Conservation (phyloP, 345 rosid genomes). For the Eucalyptus cloeziana region DNA sequence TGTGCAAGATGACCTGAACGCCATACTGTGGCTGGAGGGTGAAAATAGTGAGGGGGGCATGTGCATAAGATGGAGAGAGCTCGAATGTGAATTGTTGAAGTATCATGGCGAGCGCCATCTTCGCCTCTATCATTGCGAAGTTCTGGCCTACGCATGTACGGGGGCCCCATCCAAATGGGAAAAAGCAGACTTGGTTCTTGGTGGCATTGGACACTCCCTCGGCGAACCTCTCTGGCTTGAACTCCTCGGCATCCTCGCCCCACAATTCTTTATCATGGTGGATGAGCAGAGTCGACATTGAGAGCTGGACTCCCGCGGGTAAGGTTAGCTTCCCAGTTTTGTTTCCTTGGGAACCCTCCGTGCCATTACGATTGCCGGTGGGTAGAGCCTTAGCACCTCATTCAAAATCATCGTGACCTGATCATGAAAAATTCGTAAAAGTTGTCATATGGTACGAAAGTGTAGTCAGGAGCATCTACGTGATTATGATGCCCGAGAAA, state of each 20-base stretch:
- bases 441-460: background rate
- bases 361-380: background rate
- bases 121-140: background rate
- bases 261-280: background rate
- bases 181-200: background rate
- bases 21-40: background rate
- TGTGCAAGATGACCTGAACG: background rate
- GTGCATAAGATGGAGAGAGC: constrained; percentile 14
- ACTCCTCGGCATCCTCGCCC: constrained; percentile 1
- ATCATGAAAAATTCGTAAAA: background rate
- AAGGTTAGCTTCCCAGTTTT: background rate
- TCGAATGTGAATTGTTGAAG: background rate
- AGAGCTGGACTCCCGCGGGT: background rate
- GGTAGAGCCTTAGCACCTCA: constrained; percentile 3
- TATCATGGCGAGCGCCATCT: background rate
- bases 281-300: background rate
- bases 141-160: background rate
- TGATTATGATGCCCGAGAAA: background rate
- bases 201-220: background rate
- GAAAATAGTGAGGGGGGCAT: constrained; percentile 17
- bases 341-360: background rate
- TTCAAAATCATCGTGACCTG: constrained; percentile 4
- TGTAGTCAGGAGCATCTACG: background rate
- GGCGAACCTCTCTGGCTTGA: constrained; percentile 1
- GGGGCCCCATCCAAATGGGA: constrained; percentile 1